A percentile compares a stretch with the other conserved stretches of the same genome.
These are phyloP conservation scores for Candida oleophila DNA, from an alignment of 805 yeast species.

Conservation along the genomic window DNA sequence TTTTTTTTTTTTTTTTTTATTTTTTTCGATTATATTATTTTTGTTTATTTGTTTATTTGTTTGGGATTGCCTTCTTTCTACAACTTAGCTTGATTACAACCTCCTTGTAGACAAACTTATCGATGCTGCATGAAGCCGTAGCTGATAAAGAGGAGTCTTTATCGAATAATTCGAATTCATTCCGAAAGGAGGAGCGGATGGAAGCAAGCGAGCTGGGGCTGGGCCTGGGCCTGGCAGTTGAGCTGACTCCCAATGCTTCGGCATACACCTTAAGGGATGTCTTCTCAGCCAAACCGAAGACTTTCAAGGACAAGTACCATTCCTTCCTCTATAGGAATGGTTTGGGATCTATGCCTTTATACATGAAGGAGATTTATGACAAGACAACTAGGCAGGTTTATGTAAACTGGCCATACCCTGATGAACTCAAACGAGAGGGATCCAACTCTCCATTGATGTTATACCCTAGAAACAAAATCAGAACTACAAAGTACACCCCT, in stretches of 20 bases:
- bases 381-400: slow-evolving; percentile 44
- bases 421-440: slow-evolving; percentile 29
- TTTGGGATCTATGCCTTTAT: slow-evolving; percentile 28
- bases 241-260: background rate
- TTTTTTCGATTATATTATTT: background rate
- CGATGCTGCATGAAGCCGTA: background rate
- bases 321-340: slow-evolving; percentile 21
- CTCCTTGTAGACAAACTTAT: background rate
- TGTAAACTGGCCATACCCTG: slow-evolving; percentile 51
- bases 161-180: slow-evolving; percentile 3
- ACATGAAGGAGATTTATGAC: slow-evolving; percentile 36
- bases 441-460: slow-evolving; percentile 30
- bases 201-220: background rate
- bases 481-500: slow-evolving; percentile 65
- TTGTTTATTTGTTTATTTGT: too few species aligned
- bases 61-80: too few species aligned
- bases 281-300: slow-evolving; percentile 19
- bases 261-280: slow-evolving; percentile 13
- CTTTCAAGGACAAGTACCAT: slow-evolving; percentile 18
- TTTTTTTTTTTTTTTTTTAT: too few species aligned
- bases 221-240: background rate
- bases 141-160: background rate
- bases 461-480: slow-evolving; percentile 56
- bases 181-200: background rate
- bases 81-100: too few species aligned